Base-by-base conservation (phyloP, 1,284 basidiomycete species). In the Sporisorium exsertum region DNA sequence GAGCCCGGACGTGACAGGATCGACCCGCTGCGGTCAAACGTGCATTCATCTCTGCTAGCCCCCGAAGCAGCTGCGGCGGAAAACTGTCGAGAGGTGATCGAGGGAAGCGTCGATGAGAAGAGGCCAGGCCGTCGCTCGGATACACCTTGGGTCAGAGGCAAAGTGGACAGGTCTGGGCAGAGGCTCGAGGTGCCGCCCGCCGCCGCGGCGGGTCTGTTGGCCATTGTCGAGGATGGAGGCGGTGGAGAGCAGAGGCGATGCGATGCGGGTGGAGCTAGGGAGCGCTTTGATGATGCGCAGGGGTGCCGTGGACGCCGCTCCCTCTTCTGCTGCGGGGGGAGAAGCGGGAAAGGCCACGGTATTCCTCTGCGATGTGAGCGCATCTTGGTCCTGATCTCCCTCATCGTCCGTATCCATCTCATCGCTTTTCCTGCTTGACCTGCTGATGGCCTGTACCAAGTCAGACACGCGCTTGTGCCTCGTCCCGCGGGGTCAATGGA, bases 21-120 rank as follows among this genome's bases (percentile, higher is more conserved):
- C 64, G 33, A 33, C 77, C 76, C 20, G 72, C 66, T 27, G 77
- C 75, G 16, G 63, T 57, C 9, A 79, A 59, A 18, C 79, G 68
- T 24, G 75, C 75, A 20, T 80, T 79, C 71, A 80, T 78, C 43
- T 80, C 79, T 5, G 76, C 78, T 13, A 77, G 63, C 7, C 79
- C n/a, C 67, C 16, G 78, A 68, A 7, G 71, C 72, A 20, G 73
- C 68, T 16, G 79, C 78, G 0, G 72, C 72, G 18, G 64, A 65
- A 43, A 77, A 78, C 26, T 77, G 74, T 0, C 65, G 70, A 3
- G 66, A 71, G 2, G 73, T 64, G 64, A 76, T 65, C 37, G 73
- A 72, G 0, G 73, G 73, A 9, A 76, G 58, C 0, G 73, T 71
- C 5, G 68, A 71, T n/a, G n/a, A n/a, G 73, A 67, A 57, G 64